Conservation (phyloP, 129 eudicot species). For the Gnaphalium uliginosum region DNA sequence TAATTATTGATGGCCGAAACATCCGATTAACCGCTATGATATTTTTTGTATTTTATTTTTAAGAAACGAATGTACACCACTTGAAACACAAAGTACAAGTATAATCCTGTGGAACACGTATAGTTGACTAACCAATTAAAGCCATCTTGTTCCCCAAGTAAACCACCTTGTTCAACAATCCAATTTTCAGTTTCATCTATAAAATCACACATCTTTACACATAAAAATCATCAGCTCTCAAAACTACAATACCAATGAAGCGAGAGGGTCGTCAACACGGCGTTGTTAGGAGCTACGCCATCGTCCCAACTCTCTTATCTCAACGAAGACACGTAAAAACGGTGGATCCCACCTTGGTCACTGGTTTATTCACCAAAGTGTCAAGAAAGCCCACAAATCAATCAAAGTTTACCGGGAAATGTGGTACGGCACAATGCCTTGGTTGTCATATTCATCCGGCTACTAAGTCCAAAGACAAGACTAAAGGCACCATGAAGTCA, state of each 20-base stretch:
- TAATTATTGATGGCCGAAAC: no score
- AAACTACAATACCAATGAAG: constrained; percentile 32
- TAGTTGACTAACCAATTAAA: constrained; percentile 21
- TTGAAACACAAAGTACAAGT: constrained; percentile 2
- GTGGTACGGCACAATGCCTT: constrained; percentile 45
- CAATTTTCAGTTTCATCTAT: constrained; percentile 2
- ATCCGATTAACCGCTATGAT: no score
- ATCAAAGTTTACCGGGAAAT: constrained; percentile 74
- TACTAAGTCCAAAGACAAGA: constrained; percentile 56
- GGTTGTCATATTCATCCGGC: constrained; percentile 64
- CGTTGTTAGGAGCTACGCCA: constrained; percentile 38
- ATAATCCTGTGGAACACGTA: constrained; percentile 24
- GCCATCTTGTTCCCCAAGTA: constrained; percentile 39
- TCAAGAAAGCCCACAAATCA: constrained; percentile 69
- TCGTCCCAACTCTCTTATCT: constrained; percentile 29
- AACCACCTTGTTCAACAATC: constrained; percentile 4
- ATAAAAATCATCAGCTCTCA: constrained; percentile 9
- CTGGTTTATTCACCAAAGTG: constrained; percentile 60
- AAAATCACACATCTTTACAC: not conserved
- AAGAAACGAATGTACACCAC: not conserved
- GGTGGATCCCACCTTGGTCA: constrained; percentile 44
- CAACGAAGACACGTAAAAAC: constrained; percentile 24
- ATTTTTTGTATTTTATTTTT: no score
- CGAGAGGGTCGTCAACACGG: constrained; percentile 57
- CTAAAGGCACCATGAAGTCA: constrained; percentile 53